Evolutionary conservation across 2,329 filamentous ascomycete species (phyloP), one percentile per base, ranked within the genome.

Genomic region (Stagonosporopsis vannaccii): DNA sequence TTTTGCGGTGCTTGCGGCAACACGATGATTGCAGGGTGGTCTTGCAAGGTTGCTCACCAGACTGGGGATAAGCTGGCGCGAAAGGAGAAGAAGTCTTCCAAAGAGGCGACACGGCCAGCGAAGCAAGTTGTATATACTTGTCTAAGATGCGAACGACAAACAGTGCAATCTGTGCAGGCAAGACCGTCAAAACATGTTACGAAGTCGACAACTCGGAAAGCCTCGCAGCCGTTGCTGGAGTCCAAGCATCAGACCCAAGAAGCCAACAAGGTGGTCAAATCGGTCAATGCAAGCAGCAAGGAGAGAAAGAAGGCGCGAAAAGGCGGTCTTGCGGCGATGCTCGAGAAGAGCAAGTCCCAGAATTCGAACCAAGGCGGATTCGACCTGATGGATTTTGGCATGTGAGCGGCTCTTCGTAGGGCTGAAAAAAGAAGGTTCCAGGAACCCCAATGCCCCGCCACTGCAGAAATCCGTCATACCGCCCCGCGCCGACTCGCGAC

Each of bases 241-340:
- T 37, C 49, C 8, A 57, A 48, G 25, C 32, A 47, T 20, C 41
- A 42, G n/a, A 54, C 48, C 12, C 53, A 67, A 30, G 59, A 63
- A 13, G 48, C 51, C 8, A 52, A 40, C 40, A 67, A 63, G 35
- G 42, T 63, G 22, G 51, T 58, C 23, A 75, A 72, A 58, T 68
- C 81, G 39, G 72, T 77, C 13, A 83, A 74, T 50, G 67, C 72
- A 30, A 75, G 68, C 72, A 85, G 82, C 74, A 85, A 84, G 70
- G 83, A 84, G 63, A 75, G 83, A 62, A 81, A 82, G 22, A 85
- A 84, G 64, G 75, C 81, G 51, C 75, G 84, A 23, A 86, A 84
- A 60, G 80, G 81, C 25, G 82, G 82, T 4, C 69, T 86, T 11
- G 81, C 84, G 63, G 82, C 82, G 32, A 74, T 84, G 53, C 73